These are phyloP conservation scores for Oidiodendron maius DNA, from an alignment of 495 filamentous ascomycete genomes.

Conservation along the genomic window DNA sequence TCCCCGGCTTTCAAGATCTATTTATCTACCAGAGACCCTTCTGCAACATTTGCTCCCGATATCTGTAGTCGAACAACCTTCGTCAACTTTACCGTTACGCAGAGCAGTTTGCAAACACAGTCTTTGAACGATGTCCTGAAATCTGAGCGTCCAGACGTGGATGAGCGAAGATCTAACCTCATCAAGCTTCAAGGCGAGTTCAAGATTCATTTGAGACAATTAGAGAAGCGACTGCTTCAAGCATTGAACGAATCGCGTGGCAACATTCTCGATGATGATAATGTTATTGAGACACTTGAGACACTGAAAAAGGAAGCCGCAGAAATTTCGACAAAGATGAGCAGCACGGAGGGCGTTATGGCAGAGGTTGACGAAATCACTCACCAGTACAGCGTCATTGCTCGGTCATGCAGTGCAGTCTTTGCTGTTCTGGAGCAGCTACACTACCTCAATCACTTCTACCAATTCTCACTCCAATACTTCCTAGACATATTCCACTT, in stretches of 20 bases:
- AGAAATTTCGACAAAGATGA: slow-evolving; percentile 93
- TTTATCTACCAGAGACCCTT: slow-evolving; percentile 92
- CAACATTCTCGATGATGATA: slow-evolving; percentile 97
- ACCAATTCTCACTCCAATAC: slow-evolving; percentile 97
- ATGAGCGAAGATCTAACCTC: slow-evolving; percentile 89
- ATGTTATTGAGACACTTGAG: slow-evolving; percentile 96
- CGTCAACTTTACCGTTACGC: slow-evolving; percentile 98
- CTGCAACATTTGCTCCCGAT: slow-evolving; percentile 93
- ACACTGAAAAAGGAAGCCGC: slow-evolving; percentile 96
- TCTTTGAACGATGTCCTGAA: slow-evolving; percentile 95
- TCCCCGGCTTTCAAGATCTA: slow-evolving; percentile 96
- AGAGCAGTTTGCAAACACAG: slow-evolving; percentile 97
- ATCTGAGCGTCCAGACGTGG: slow-evolving; percentile 96
- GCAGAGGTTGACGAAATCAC: slow-evolving; percentile 94
- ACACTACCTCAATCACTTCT: slow-evolving; percentile 98
- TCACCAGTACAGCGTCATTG: slow-evolving; percentile 84
- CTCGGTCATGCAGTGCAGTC: slow-evolving; percentile 89
- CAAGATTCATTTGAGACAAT: slow-evolving; percentile 88
- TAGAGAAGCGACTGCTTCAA: slow-evolving; percentile 92
- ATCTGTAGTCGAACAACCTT: slow-evolving; percentile 97
- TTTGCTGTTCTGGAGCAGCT: slow-evolving; percentile 96
- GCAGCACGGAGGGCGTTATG: slow-evolving; percentile 96
- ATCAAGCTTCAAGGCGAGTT: slow-evolving; percentile 99
- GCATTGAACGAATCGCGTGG: slow-evolving; percentile 95
- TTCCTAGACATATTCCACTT: slow-evolving; percentile 96